phyloP scores from a whole-genome alignment of 2,329 filamentous ascomycete genomes.

The Alternaria ventricosa region DNA sequence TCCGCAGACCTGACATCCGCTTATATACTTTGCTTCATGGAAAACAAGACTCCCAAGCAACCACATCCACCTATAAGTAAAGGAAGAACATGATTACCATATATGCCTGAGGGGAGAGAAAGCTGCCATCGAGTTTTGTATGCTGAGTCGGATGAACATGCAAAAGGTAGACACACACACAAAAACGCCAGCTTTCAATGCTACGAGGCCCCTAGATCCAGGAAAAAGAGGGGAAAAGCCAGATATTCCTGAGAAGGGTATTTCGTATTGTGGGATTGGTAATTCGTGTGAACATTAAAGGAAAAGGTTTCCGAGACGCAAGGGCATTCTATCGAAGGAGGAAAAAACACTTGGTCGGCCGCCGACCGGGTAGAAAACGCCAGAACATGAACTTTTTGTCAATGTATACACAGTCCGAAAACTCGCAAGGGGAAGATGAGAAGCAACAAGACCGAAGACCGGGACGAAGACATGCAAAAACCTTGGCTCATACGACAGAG shows the following conservation, averaged over 20 bases:
- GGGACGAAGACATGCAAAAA: background rate
- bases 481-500: background rate
- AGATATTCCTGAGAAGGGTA: constrained; percentile 30
- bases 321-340: constrained; percentile 26
- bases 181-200: constrained; percentile 40
- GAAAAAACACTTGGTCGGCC: constrained; percentile 23
- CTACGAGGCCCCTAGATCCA: constrained; percentile 25
- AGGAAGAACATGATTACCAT: constrained; percentile 31
- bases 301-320: constrained; percentile 3
- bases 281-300: constrained; percentile 35
- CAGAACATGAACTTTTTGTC: constrained; percentile 40
- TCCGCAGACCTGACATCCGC: constrained; percentile 2
- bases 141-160: constrained; percentile 25
- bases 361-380: constrained; percentile 39
- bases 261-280: constrained; percentile 27
- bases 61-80: constrained; percentile 10
- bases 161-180: constrained; percentile 29
- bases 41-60: background rate
- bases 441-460: constrained; percentile 27
- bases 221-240: constrained; percentile 16
- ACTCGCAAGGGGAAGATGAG: constrained; percentile 23
- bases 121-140: constrained; percentile 7
- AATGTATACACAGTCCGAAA: constrained; percentile 29
- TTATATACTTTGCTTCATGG: constrained; percentile 21
- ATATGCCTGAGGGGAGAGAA: constrained; percentile 35